These are phyloP conservation scores for Fusarium subtropicale DNA, from an alignment of 2,329 filamentous ascomycete genomes.

Conservation along the genomic window DNA sequence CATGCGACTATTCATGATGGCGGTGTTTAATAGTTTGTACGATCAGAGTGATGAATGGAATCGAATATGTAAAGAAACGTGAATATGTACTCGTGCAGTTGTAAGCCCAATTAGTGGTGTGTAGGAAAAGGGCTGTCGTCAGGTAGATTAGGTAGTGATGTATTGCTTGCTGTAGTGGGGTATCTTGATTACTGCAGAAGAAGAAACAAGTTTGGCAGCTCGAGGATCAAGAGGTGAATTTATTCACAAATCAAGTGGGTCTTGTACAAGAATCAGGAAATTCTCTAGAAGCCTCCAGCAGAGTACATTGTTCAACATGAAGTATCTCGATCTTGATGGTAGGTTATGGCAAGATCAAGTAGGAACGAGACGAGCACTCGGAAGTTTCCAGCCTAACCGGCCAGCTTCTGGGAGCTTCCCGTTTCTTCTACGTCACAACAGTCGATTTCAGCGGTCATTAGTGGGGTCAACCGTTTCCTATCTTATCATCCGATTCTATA, in stretches of 20 bases:
- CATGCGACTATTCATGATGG: constrained; percentile 79
- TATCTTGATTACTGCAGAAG: constrained; percentile 34
- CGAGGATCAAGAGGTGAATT: constrained; percentile 39
- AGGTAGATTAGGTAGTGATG: constrained; percentile 40
- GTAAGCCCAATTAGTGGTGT: constrained; percentile 25
- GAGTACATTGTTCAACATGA: constrained; percentile 36
- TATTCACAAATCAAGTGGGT: constrained; percentile 44
- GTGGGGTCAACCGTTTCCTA: constrained; percentile 35
- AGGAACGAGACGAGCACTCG: constrained; percentile 42
- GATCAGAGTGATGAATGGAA: neutral
- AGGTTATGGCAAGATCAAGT: constrained; percentile 44
- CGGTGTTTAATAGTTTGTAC: constrained; percentile 7
- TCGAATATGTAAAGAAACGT: neutral
- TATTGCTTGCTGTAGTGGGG: constrained; percentile 33
- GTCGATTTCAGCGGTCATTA: constrained; percentile 31
- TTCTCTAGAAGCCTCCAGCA: constrained; percentile 28
- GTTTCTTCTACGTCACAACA: constrained; percentile 52
- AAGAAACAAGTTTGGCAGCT: constrained; percentile 23
- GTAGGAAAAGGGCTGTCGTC: constrained; percentile 27
- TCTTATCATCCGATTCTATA: constrained; percentile 40
- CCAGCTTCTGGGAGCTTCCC: constrained; percentile 46
- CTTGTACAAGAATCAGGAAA: constrained; percentile 33
- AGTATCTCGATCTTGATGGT: constrained; percentile 41
- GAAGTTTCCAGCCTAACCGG: constrained; percentile 48
- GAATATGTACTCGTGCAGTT: constrained; percentile 9